Evolutionary conservation across 2,329 filamentous ascomycete genomes (phyloP).

Genomic region (Nannizziopsis arthrosporioides): DNA sequence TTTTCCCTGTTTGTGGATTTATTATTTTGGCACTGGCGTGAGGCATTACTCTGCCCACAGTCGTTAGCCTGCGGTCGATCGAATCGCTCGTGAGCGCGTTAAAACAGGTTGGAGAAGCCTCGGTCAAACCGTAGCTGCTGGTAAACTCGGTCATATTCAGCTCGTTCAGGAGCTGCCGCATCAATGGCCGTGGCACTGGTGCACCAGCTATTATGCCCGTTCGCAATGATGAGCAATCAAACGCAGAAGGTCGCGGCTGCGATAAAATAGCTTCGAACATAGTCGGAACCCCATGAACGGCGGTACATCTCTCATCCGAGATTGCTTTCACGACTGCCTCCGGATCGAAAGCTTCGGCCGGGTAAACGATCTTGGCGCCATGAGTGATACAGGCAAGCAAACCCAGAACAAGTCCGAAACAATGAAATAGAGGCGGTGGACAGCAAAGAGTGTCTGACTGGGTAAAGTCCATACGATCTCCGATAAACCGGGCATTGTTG

Average conservation of each 20-base stretch:
- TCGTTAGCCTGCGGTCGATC: slow-evolving; percentile 54
- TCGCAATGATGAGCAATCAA: slow-evolving; percentile 45
- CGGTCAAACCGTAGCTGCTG: slow-evolving; percentile 60
- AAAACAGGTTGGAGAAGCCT: slow-evolving; percentile 69
- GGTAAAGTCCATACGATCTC: slow-evolving; percentile 60
- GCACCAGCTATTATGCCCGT: slow-evolving; percentile 72
- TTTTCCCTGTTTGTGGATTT: slow-evolving; percentile 48
- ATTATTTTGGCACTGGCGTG: slow-evolving; percentile 69
- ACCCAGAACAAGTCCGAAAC: slow-evolving; percentile 69
- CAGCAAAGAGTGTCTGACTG: slow-evolving; percentile 61
- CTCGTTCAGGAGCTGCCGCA: slow-evolving; percentile 58
- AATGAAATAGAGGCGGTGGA: slow-evolving; percentile 74
- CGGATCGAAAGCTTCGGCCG: slow-evolving; percentile 61
- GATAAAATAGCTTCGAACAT: slow-evolving; percentile 62
- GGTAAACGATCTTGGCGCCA: slow-evolving; percentile 64
- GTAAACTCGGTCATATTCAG: slow-evolving; percentile 67
- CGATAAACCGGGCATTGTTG: slow-evolving; percentile 59
- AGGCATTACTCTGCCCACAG: slow-evolving; percentile 65
- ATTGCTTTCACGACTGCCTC: slow-evolving; percentile 55
- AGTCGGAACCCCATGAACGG: slow-evolving; percentile 67
- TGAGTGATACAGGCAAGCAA: slow-evolving; percentile 62
- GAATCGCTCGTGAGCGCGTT: slow-evolving; percentile 66
- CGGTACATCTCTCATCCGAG: slow-evolving; percentile 56
- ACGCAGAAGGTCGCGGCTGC: slow-evolving; percentile 37
- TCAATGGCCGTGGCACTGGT: slow-evolving; percentile 61